phyloP scores from a whole-genome alignment of 106 monocot genomes.

The Xerophyta viscosa region DNA sequence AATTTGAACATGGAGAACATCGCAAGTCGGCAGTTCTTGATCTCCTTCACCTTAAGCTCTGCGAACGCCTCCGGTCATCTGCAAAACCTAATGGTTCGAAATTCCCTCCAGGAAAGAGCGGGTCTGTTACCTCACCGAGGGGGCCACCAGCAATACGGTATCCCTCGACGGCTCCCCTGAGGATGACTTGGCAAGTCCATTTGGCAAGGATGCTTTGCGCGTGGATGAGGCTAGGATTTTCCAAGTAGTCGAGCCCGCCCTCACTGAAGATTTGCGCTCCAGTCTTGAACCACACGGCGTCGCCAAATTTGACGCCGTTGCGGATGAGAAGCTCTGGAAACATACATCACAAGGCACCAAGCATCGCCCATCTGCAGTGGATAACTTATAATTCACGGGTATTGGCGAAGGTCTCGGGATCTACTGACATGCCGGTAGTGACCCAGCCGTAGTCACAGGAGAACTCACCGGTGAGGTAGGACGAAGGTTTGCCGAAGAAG shows the following conservation, averaged over 20 bases:
- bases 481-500: slow-evolving; percentile 42
- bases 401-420: slow-evolving; percentile 37
- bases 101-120: slow-evolving; percentile 46
- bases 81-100: slow-evolving; percentile 45
- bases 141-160: slow-evolving; percentile 37
- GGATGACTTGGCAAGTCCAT: slow-evolving; percentile 24
- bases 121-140: slow-evolving; percentile 34
- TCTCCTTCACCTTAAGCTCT: slow-evolving; percentile 62
- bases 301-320: slow-evolving; percentile 29
- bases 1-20: slow-evolving; percentile 61
- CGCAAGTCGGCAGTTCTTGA: slow-evolving; percentile 49
- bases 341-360: slow-evolving; percentile 24
- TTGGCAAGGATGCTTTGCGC: slow-evolving; percentile 32
- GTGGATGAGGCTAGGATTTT: slow-evolving; percentile 23
- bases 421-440: slow-evolving; percentile 28
- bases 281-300: slow-evolving; percentile 30
- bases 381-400: slow-evolving; percentile 31
- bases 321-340: slow-evolving; percentile 28
- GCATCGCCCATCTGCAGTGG: slow-evolving; percentile 34
- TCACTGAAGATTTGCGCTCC: slow-evolving; percentile 26
- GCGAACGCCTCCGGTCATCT: slow-evolving; percentile 58
- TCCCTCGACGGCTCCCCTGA: slow-evolving; percentile 29
- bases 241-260: slow-evolving; percentile 27
- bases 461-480: slow-evolving; percentile 68
- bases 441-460: slow-evolving; percentile 42